Evolutionary conservation across 1,139 yeast species (phyloP), one percentile per base, ranked within the genome.

Genomic region (Suhomyces bribrorum): DNA sequence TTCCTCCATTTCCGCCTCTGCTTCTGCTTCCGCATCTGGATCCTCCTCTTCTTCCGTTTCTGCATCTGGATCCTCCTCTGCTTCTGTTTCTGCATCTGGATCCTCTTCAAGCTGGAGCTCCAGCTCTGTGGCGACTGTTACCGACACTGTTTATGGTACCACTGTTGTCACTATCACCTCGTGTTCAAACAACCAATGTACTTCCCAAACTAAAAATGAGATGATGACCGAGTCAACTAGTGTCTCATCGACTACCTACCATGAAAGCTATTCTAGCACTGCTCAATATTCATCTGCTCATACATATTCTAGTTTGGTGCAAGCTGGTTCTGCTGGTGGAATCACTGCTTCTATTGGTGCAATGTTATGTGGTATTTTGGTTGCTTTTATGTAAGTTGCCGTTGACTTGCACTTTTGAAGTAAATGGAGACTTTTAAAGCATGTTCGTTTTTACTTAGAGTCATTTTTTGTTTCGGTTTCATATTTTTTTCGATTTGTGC

Each of bases 261-360:
- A 41, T 16, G 24, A 37, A n/a, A n/a, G n/a, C n/a, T n/a, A n/a
- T n/a, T n/a, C n/a, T n/a, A n/a, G n/a, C n/a, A n/a, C n/a, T n/a
- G n/a, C n/a, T n/a, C n/a, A n/a, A n/a, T n/a, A n/a, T n/a, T n/a
- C n/a, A n/a, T 52, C 45, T 25, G 47, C 61, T 13, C 15, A 34
- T n/a, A 32, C 29, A 7, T 29, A 31, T 20, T 26, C 29, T 22
- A 22, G 35, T 54, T 25, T 37, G 48, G 23, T 50, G 37, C 35
- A 52, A 22, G 51, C 52, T 14, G 37, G 34, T 24, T 37, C 47
- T 15, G 31, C 54, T 27, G 39, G 48, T 23, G 51, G 33, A 13
- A 54, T 38, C 37, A 28, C 53, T 23, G 56, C 44, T 23, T 53
- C 62, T 15, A 30, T 55, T 22, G 53, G 54, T 34, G 53, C 57